phyloP scores from a whole-genome alignment of 106 monocot species.

The Agapanthus africanus region DNA sequence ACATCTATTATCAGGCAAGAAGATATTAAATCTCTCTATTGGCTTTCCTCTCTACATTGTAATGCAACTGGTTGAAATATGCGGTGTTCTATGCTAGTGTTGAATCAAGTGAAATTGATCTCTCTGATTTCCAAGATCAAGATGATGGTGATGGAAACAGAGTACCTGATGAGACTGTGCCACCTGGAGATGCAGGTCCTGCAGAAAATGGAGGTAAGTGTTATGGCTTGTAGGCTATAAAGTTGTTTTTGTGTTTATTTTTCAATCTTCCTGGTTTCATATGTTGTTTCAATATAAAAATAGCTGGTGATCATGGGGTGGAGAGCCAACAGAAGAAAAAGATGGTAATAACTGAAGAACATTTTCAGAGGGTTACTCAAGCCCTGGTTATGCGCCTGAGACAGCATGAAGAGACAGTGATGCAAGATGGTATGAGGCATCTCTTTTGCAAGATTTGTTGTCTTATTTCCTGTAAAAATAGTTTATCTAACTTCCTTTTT shows the following conservation, averaged over 20 bases:
- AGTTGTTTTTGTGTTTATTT: too few relatives aligned
- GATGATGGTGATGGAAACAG: constrained; percentile 40
- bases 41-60: neutral
- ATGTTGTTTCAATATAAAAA: too few relatives aligned
- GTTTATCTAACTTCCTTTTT: too few relatives aligned
- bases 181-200: constrained; percentile 20
- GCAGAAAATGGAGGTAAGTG: constrained; percentile 46
- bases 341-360: constrained; percentile 76
- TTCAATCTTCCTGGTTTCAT: too few relatives aligned
- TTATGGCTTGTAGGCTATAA: too few relatives aligned
- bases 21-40: neutral
- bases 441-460: too few relatives aligned
- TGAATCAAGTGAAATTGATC: constrained; percentile 96
- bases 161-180: constrained; percentile 25
- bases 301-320: constrained; percentile 32
- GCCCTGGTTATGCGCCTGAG: constrained; percentile 72
- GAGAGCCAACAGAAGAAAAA: constrained; percentile 49
- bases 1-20: constrained; percentile 94
- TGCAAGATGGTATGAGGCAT: constrained; percentile 79
- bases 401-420: constrained; percentile 77
- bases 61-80: neutral
- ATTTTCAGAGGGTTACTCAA: constrained; percentile 88
- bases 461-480: too few relatives aligned
- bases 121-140: constrained; percentile 92
- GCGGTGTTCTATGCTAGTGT: constrained; percentile 55